These are phyloP conservation scores for Boletus subcaerulescens DNA, from an alignment of 768 basidiomycete genomes.

Conservation along the genomic window DNA sequence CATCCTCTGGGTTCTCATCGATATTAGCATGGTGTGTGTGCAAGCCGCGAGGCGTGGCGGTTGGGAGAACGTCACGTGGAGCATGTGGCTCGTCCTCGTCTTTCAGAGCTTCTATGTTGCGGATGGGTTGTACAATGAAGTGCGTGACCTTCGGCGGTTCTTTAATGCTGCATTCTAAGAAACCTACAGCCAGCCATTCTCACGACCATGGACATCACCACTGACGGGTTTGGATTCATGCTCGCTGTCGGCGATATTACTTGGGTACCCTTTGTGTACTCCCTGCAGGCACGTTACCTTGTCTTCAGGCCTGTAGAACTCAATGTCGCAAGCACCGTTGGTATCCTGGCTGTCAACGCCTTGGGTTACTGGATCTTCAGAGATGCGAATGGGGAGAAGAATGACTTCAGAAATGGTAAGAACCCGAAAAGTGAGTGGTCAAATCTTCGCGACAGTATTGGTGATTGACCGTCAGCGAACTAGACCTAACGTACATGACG, in stretches of 20 bases:
- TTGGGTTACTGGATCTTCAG: conserved; percentile 92
- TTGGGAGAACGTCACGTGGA: conserved; percentile 69
- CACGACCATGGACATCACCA: conserved; percentile 96
- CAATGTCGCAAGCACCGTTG: conserved; percentile 50
- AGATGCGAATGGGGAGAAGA: conserved; percentile 86
- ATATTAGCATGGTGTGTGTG: conserved; percentile 88
- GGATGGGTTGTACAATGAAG: conserved; percentile 91
- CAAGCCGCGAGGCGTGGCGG: conserved; percentile 81
- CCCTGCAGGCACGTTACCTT: conserved; percentile 91
- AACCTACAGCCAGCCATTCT: conserved; percentile 73
- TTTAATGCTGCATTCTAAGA: not conserved
- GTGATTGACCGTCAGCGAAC: conserved; percentile 1
- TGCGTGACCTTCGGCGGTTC: conserved; percentile 20
- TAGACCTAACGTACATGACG: conserved; percentile 75
- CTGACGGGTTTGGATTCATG: conserved; percentile 99
- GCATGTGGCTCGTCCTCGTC: conserved; percentile 82
- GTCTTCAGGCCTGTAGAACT: conserved; percentile 86
- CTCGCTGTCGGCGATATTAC: conserved; percentile 86
- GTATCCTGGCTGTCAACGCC: conserved; percentile 61
- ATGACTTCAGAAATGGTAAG: conserved; percentile 87
- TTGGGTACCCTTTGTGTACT: conserved; percentile 95
- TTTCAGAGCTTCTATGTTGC: conserved; percentile 88
- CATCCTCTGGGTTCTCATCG: conserved; percentile 87
- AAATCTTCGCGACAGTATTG: not conserved
- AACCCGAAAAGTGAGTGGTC: conserved; percentile 80